Conservation (phyloP, 768 basidiomycete species). For the Suillus spraguei region DNA sequence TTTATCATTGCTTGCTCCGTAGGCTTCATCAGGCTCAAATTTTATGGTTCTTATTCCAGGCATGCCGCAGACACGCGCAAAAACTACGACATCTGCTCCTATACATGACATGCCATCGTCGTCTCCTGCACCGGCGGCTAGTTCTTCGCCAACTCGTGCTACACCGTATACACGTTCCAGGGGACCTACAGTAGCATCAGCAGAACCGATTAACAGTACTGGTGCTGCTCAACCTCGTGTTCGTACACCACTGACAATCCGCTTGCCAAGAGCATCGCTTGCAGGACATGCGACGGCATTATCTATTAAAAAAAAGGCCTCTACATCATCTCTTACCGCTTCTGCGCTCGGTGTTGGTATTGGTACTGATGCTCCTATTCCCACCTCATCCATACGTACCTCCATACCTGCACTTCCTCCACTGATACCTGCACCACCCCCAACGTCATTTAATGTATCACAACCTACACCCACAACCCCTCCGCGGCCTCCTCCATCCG, state of each 20-base stretch:
- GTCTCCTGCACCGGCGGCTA: background rate
- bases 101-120: background rate
- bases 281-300: background rate
- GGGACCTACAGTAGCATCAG: background rate
- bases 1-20: background rate
- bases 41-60: background rate
- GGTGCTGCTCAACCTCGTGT: background rate
- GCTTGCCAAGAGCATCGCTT: slow-evolving; percentile 1
- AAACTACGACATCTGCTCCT: background rate
- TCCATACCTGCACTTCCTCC: background rate
- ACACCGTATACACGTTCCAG: background rate
- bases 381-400: background rate
- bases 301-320: background rate
- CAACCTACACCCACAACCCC: background rate
- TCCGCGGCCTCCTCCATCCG: background rate
- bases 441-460: background rate
- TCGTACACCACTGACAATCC: slow-evolving; percentile 3
- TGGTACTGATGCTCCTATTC: background rate
- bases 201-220: background rate
- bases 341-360: background rate
- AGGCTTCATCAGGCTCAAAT: background rate
- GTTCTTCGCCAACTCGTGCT: background rate
- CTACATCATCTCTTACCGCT: background rate
- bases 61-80: slow-evolving; percentile 2
- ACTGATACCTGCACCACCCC: background rate